phyloP scores from a whole-genome alignment of 164 flowering plant genomes.

The Tetracentron sinense region DNA sequence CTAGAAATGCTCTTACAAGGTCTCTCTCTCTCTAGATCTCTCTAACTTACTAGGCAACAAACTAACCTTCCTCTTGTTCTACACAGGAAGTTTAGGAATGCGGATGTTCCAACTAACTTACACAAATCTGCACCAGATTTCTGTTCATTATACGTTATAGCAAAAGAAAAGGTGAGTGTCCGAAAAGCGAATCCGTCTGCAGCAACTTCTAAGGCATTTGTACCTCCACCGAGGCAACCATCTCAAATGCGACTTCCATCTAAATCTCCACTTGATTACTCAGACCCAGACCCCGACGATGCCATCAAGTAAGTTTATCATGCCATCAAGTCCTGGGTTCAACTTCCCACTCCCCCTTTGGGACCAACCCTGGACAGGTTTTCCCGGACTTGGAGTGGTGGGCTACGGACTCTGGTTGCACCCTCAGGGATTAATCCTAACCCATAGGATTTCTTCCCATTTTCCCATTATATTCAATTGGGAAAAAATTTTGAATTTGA shows the following conservation, averaged over 20 bases:
- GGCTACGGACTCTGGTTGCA: too few species aligned
- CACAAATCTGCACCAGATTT: slow-evolving; percentile 65
- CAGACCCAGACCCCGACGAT: slow-evolving; percentile 11
- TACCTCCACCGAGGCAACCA: slow-evolving; percentile 37
- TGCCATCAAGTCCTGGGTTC: too few species aligned
- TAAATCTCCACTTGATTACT: slow-evolving; percentile 7
- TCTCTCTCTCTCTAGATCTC: slow-evolving; percentile 3
- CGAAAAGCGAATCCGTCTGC: slow-evolving; percentile 43
- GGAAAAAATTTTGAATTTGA: too few species aligned
- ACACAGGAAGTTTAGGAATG: slow-evolving; percentile 51
- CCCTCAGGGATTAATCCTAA: too few species aligned
- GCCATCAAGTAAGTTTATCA: slow-evolving; percentile 6
- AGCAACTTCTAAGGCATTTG: slow-evolving; percentile 24
- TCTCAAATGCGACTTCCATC: slow-evolving; percentile 13
- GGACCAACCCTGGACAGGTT: too few species aligned
- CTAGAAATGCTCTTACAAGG: slow-evolving; percentile 53
- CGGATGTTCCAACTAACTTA: slow-evolving; percentile 46
- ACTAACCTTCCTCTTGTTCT: neutral
- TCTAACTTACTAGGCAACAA: neutral
- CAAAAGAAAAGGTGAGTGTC: slow-evolving; percentile 51
- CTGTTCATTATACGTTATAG: slow-evolving; percentile 66
- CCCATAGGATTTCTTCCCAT: too few species aligned
- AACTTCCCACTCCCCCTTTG: too few species aligned
- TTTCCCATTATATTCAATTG: too few species aligned
- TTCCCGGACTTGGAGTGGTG: too few species aligned